Conservation (phyloP, 352 stramenopile genomes). For the Aphanomyces astaci region DNA sequence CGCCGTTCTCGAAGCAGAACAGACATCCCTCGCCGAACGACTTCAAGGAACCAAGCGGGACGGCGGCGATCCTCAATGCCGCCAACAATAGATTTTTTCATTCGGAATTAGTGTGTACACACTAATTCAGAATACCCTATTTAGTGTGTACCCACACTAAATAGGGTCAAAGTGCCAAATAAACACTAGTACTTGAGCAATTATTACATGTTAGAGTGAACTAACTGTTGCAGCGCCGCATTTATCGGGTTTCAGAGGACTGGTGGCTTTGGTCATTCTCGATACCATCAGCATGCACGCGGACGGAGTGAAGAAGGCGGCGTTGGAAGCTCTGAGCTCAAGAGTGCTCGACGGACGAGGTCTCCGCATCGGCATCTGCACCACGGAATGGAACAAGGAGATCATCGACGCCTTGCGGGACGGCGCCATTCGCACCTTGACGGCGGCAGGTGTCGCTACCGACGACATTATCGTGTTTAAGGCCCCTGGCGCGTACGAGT, state of each 20-base stretch:
- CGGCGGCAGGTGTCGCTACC: slow-evolving; percentile 47
- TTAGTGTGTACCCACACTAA: neutral
- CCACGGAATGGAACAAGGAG: slow-evolving; percentile 81
- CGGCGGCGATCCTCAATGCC: slow-evolving; percentile 4
- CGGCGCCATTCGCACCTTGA: slow-evolving; percentile 56
- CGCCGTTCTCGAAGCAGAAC: slow-evolving; percentile 6
- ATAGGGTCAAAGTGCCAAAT: no score
- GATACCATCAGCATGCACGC: slow-evolving; percentile 21
- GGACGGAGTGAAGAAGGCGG: slow-evolving; percentile 62
- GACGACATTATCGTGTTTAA: slow-evolving; percentile 61
- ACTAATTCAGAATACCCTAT: neutral
- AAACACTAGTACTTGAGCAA: no score
- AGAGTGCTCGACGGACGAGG: slow-evolving; percentile 43
- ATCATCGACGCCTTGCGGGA: slow-evolving; percentile 64
- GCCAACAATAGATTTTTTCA: slow-evolving; percentile 5
- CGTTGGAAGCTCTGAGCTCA: slow-evolving; percentile 54
- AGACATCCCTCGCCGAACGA: neutral
- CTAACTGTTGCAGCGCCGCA: no score
- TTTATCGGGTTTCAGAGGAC: neutral
- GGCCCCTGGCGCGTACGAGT: slow-evolving; percentile 94
- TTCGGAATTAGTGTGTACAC: neutral
- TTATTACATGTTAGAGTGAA: no score
- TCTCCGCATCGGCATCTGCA: slow-evolving; percentile 73
- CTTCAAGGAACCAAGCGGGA: neutral
- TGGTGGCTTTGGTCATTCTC: neutral